Evolutionary conservation across 352 stramenopile genomes (phyloP), one percentile per base, ranked within the genome.

Genomic region (Globisporangium barbulae): DNA sequence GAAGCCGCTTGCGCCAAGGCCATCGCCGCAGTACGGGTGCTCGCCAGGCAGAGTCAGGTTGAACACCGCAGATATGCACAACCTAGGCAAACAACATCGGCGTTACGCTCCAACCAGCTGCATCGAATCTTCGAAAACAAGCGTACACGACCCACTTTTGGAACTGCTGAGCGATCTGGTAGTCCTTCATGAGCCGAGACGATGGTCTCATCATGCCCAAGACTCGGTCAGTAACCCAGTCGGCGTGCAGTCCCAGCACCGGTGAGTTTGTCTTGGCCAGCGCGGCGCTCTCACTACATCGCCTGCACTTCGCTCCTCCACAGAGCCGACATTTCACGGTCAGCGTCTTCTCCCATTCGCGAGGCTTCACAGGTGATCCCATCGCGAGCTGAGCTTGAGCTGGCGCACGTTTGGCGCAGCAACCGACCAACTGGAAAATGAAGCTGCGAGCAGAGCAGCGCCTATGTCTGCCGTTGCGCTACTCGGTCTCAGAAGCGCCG

Each of bases 1-100:
- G 62, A 97, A 97, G 2, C 88, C 87, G 44, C 79, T 92, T 7
- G 67, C 48, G 0, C 76, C 79, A 53, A 95, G 72, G 0, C 83
- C 87, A 49, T 96, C 88, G n/a, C 90, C 90, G 56, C 88, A 97
- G 68, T 95, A 93, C 3, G 90, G 90, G 37, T 97, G 89, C 65
- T 97, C 90, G n/a, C 90, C 89, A 8, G 90, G 88, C 30, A 96
- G 75, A 9, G 90, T 97, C n/a, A 97, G 70, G 59, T 97, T 97
- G 65, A 97, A 94, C 13, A 97, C 85, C 1, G 86, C 88, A 12
- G 83, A 90, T 58, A 97, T 91, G 25, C 78, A 79, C 31, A 92
- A 62, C 59, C 86, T 94, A 57, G 13, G 61, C 28, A 19, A 66
- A 28, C 63, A 44, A 53, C 45, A 25, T 69, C 19, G 61, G 58